Conservation (phyloP, 2,329 filamentous ascomycete genomes). For the Pezicula carpinea region DNA sequence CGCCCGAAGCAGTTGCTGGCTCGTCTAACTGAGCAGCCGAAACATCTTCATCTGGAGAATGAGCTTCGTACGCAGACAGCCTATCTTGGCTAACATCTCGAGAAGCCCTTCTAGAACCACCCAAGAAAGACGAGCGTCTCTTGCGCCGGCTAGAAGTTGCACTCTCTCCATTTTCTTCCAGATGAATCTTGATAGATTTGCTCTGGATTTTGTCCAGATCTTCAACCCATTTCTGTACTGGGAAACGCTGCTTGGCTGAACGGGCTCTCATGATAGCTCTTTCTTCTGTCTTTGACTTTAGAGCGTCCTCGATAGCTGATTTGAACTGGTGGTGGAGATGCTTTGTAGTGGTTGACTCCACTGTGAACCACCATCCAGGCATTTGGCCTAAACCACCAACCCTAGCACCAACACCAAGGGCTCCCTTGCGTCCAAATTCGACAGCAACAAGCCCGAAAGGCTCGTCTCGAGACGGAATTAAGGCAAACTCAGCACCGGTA, state of each 20-base stretch:
- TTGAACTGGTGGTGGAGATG: conserved; percentile 62
- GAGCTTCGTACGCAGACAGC: not conserved
- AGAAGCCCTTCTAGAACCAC: not conserved
- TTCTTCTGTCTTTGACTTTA: conserved; percentile 49
- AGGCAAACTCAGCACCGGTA: conserved; percentile 60
- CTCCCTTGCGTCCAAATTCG: conserved; percentile 64
- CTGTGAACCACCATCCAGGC: conserved; percentile 68
- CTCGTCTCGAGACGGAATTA: conserved; percentile 65
- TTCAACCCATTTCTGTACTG: conserved; percentile 62
- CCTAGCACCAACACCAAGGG: conserved; percentile 58
- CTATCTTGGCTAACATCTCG: not conserved
- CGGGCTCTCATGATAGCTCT: conserved; percentile 59
- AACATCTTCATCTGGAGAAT: not conserved
- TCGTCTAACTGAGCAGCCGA: not conserved
- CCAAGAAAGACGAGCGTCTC: not conserved
- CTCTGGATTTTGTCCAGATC: conserved; percentile 58
- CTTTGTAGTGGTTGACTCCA: conserved; percentile 57
- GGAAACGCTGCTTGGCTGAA: conserved; percentile 61
- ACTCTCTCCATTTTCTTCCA: conserved; percentile 28
- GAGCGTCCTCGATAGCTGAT: conserved; percentile 53
- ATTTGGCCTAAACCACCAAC: conserved; percentile 63
- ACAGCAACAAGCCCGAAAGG: conserved; percentile 65
- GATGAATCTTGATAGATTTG: conserved; percentile 50
- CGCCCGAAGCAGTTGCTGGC: not conserved
- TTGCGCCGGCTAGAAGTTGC: not conserved